Evolutionary conservation across 108 stramenopile species (phyloP).

Genomic region (Aurantiochytrium sp.): DNA sequence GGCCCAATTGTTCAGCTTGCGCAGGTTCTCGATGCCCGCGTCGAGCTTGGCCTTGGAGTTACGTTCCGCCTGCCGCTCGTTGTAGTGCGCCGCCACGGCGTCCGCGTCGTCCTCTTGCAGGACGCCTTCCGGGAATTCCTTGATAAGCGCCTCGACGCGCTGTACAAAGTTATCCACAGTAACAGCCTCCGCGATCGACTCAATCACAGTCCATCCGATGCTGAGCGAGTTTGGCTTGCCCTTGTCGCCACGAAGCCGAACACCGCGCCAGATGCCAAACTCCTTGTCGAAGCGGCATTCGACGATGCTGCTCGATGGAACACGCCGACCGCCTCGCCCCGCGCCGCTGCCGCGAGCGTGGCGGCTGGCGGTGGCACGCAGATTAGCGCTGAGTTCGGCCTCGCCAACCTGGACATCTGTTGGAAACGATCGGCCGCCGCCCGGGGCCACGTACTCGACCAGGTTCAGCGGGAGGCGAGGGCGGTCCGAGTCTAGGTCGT

Average conservation of each 20-base stretch:
- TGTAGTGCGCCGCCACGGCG: conserved; percentile 21
- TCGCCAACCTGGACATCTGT: background rate
- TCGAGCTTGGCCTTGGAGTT: background rate
- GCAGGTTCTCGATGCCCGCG: background rate
- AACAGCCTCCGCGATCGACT: conserved; percentile 14
- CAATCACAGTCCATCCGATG: conserved; percentile 29
- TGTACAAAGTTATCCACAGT: background rate
- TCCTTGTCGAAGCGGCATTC: conserved; percentile 27
- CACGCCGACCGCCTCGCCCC: background rate
- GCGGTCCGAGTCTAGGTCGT: background rate
- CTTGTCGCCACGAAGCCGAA: background rate
- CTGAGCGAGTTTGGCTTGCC: background rate
- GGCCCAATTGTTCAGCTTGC: conserved; percentile 32
- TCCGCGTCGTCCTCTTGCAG: background rate
- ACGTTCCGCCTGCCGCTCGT: background rate
- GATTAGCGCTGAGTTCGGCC: background rate
- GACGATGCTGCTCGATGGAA: background rate
- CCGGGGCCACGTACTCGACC: background rate
- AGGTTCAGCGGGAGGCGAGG: background rate
- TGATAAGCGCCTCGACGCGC: background rate
- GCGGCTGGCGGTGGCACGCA: background rate
- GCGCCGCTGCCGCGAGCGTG: background rate
- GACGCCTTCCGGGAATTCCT: background rate
- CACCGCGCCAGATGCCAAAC: background rate
- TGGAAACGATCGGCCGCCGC: background rate